Conservation (phyloP, 805 yeast species). For the Wickerhamomyces chaumierensis region DNA sequence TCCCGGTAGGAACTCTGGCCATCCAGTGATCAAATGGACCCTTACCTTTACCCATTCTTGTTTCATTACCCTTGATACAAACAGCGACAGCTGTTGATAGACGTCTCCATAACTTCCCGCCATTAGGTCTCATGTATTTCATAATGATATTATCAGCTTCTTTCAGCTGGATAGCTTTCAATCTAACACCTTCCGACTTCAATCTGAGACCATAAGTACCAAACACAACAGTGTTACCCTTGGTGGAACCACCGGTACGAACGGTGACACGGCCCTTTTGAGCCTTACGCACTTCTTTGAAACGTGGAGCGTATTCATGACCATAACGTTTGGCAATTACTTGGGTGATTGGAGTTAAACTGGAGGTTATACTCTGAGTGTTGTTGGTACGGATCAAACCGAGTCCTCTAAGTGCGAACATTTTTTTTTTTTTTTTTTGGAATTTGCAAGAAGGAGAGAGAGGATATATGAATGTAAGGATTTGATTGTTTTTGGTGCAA, state of each 20-base stretch:
- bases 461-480: too few species aligned
- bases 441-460: too few species aligned
- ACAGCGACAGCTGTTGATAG: conserved; percentile 80
- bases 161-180: conserved; percentile 77
- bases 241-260: conserved; percentile 86
- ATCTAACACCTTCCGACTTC: conserved; percentile 76
- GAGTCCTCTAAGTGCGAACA: neutral
- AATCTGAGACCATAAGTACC: conserved; percentile 84
- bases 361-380: too few species aligned
- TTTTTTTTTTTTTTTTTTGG: neutral
- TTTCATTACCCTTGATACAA: conserved; percentile 93
- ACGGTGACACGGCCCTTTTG: conserved; percentile 93
- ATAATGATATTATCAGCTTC: conserved; percentile 84
- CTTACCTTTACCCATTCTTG: conserved; percentile 99
- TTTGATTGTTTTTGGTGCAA: too few species aligned
- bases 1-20: conserved; percentile 91
- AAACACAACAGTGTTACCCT: conserved; percentile 72
- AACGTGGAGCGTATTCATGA: conserved; percentile 21
- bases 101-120: conserved; percentile 70
- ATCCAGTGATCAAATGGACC: conserved; percentile 98
- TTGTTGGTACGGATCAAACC: neutral
- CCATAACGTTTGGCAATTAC: conserved; percentile 17
- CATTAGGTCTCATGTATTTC: conserved; percentile 72
- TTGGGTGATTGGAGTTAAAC: neutral
- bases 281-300: conserved; percentile 41